phyloP scores from a whole-genome alignment of 1,284 basidiomycete genomes.

The Ganoderma leucocontextum region DNA sequence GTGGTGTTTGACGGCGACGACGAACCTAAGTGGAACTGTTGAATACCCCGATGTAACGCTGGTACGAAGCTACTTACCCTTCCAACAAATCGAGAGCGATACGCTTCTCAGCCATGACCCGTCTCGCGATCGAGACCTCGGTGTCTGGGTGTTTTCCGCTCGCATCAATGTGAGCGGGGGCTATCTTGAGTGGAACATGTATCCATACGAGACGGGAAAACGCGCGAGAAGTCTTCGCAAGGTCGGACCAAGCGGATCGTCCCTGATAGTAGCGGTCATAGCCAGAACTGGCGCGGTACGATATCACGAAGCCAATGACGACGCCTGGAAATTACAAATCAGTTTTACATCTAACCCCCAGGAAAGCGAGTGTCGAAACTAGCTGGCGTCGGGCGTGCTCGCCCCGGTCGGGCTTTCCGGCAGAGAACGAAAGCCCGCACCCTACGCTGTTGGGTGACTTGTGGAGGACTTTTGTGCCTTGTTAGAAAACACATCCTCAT shows the following conservation, averaged over 20 bases:
- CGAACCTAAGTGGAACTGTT: too few species aligned
- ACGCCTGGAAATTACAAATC: slow-evolving; percentile 58
- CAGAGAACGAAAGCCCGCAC: too few species aligned
- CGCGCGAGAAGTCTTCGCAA: slow-evolving; percentile 58
- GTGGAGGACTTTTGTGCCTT: too few species aligned
- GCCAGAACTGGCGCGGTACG: slow-evolving; percentile 68
- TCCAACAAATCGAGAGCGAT: slow-evolving; percentile 66
- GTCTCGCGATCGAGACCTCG: slow-evolving; percentile 50
- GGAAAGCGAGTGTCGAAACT: too few species aligned
- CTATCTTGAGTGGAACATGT: slow-evolving; percentile 61
- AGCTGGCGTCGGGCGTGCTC: too few species aligned
- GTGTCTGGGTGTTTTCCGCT: slow-evolving; percentile 42
- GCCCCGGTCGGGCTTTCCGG: too few species aligned
- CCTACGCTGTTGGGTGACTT: too few species aligned
- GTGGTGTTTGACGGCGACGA: slow-evolving; percentile 71
- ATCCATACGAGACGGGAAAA: slow-evolving; percentile 68
- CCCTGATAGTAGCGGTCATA: slow-evolving; percentile 75
- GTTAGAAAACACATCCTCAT: too few species aligned
- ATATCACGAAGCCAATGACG: slow-evolving; percentile 77
- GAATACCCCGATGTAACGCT: too few species aligned
- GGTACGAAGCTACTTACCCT: too few species aligned
- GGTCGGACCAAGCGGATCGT: slow-evolving; percentile 65
- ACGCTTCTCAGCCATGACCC: slow-evolving; percentile 67
- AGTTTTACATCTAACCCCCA: too few species aligned
- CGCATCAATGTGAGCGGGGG: slow-evolving; percentile 2